A percentile compares a stretch with the other conserved stretches of the same genome.
Evolutionary conservation across 2,329 filamentous ascomycete genomes (phyloP).

Genomic region (Pyrenophora seminiperda): DNA sequence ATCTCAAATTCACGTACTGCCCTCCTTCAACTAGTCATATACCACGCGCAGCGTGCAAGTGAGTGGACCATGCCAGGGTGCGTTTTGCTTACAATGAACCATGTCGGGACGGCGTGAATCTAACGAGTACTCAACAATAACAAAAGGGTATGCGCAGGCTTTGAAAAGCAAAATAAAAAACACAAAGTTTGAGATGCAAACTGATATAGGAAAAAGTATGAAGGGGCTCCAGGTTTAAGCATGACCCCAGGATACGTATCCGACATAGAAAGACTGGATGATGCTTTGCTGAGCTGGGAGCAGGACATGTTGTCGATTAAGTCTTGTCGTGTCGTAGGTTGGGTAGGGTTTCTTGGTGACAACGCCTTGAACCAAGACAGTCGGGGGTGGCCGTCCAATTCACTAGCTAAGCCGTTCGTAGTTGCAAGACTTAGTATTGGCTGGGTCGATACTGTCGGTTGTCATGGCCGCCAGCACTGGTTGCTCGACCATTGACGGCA

Average conservation of each 20-base stretch:
- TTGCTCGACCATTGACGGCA: constrained; percentile 39
- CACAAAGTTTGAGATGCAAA: constrained; percentile 8
- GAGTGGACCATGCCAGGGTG: constrained; percentile 2
- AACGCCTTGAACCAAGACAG: no score
- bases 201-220: constrained; percentile 16
- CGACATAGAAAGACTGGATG: background rate
- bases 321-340: background rate
- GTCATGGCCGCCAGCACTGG: constrained; percentile 38
- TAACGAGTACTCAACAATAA: constrained; percentile 25
- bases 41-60: constrained; percentile 21
- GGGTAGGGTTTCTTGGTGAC: no score
- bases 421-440: constrained; percentile 19
- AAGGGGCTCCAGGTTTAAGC: background rate
- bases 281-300: constrained; percentile 1
- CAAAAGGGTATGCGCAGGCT: constrained; percentile 35
- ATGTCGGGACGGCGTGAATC: constrained; percentile 19
- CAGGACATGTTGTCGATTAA: background rate
- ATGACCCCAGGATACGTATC: constrained; percentile 5
- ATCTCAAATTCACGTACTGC: background rate
- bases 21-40: constrained; percentile 10
- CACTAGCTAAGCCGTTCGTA: background rate
- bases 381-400: no score
- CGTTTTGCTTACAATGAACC: constrained; percentile 8
- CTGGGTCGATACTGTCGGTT: constrained; percentile 33
- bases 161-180: constrained; percentile 16